phyloP scores from a whole-genome alignment of 1,284 basidiomycete species.

The Porodaedalea pini region DNA sequence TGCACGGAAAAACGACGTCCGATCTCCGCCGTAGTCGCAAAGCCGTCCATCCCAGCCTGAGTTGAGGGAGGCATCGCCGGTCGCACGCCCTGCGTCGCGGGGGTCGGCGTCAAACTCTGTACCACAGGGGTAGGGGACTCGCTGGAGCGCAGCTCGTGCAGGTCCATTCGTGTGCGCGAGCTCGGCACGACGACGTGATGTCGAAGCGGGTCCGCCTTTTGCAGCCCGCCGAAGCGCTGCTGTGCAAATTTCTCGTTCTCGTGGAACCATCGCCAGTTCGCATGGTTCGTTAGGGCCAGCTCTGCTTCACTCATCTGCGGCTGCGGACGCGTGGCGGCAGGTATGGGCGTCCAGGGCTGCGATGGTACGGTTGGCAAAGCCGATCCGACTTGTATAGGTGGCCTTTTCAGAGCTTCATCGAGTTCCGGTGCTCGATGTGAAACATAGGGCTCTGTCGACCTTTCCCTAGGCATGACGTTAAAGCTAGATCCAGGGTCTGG shows the following conservation, averaged over 20 bases:
- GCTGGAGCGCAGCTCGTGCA: no score
- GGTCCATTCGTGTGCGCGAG: no score
- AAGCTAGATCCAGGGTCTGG: slow-evolving; percentile 3
- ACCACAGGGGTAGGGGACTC: neutral
- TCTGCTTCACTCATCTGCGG: neutral
- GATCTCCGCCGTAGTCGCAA: neutral
- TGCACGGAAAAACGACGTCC: neutral
- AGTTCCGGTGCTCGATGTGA: neutral
- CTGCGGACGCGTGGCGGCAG: neutral
- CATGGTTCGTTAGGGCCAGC: slow-evolving; percentile 11
- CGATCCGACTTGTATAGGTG: neutral
- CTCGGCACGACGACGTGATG: slow-evolving; percentile 15
- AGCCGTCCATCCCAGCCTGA: neutral
- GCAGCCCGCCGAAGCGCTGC: neutral
- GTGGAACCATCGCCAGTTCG: slow-evolving; percentile 18
- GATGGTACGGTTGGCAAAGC: slow-evolving; percentile 3
- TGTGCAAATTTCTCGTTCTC: slow-evolving; percentile 13
- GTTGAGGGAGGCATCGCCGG: neutral
- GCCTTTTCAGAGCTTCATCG: neutral
- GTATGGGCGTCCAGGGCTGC: neutral
- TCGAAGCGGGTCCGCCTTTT: neutral
- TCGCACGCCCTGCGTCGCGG: neutral
- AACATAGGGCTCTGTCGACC: no score
- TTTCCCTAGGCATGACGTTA: no score
- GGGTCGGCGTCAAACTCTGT: neutral